Evolutionary conservation across 176 grass and related monocot genomes (phyloP).

Genomic region (Carex pumila): DNA sequence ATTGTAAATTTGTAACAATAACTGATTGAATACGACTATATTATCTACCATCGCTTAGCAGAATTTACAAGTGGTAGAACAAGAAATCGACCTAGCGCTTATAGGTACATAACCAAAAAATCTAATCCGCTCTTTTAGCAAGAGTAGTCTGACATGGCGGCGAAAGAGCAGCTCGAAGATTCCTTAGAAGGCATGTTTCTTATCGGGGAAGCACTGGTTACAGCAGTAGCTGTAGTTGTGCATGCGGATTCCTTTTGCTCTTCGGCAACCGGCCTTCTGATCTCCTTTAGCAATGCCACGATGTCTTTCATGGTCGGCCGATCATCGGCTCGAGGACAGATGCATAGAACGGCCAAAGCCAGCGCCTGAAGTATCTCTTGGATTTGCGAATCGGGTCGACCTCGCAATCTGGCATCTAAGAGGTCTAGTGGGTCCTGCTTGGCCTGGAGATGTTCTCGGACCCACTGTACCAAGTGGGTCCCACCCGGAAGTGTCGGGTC

Average conservation of each 20-base stretch:
- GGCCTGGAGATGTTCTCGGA: constrained; percentile 54
- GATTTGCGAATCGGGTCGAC: constrained; percentile 49
- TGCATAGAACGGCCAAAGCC: constrained; percentile 53
- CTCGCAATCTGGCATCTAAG: constrained; percentile 62
- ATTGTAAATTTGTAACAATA: neutral
- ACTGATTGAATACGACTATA: constrained; percentile 16
- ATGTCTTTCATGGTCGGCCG: constrained; percentile 89
- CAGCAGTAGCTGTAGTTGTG: neutral
- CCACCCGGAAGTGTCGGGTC: constrained; percentile 69
- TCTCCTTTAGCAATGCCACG: constrained; percentile 62
- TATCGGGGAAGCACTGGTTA: constrained; percentile 19
- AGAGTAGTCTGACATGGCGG: constrained; percentile 78
- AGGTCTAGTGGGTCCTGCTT: constrained; percentile 42
- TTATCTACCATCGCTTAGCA: constrained; percentile 16
- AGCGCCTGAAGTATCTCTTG: constrained; percentile 88
- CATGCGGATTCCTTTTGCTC: constrained; percentile 25
- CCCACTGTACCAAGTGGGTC: constrained; percentile 76
- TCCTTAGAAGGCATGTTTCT: constrained; percentile 29
- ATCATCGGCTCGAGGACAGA: constrained; percentile 53
- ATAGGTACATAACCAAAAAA: constrained; percentile 32
- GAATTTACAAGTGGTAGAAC: constrained; percentile 46
- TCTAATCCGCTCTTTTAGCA: neutral
- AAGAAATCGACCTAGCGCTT: constrained; percentile 16
- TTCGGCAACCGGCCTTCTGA: constrained; percentile 44
- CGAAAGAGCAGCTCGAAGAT: constrained; percentile 78